Percentiles rank a stretch among this genome's conserved stretches.
Evolutionary conservation across 1,284 basidiomycete genomes (phyloP).

Genomic region (Ganoderma meredithae): DNA sequence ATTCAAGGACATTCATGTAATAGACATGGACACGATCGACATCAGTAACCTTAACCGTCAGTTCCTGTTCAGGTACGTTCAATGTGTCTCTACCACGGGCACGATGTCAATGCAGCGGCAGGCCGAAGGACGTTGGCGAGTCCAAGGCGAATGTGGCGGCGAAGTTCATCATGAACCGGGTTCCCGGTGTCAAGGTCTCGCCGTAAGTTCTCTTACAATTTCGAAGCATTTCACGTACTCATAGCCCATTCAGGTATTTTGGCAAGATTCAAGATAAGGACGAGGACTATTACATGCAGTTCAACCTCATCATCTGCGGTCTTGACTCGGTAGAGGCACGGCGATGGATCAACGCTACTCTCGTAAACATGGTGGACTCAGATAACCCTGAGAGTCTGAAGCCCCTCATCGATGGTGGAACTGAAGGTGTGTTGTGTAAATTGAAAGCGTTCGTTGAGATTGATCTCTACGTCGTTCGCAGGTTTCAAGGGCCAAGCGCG

Average conservation of each 20-base stretch:
- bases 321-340: conserved; percentile 98
- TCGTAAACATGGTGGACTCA: conserved; percentile 92
- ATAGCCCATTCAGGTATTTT: conserved; percentile 71
- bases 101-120: conserved; percentile 42
- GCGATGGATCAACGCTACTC: conserved; percentile 98
- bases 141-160: conserved; percentile 96
- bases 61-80: conserved; percentile 90
- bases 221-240: conserved; percentile 19
- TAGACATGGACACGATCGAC: conserved; percentile 99
- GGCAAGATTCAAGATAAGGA: conserved; percentile 99
- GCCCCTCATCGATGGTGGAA: conserved; percentile 99
- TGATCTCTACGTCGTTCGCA: conserved; percentile 41
- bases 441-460: not conserved
- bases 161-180: conserved; percentile 94
- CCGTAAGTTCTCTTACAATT: conserved; percentile 67
- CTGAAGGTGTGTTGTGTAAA: conserved; percentile 75
- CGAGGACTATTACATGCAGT: conserved; percentile 96
- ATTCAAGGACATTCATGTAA: conserved; percentile 98
- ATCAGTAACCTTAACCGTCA: conserved; percentile 99
- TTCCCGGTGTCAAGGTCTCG: conserved; percentile 93
- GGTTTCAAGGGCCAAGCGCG: conserved; percentile 99
- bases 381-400: conserved; percentile 94
- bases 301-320: conserved; percentile 96
- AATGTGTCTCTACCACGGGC: not conserved
- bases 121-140: conserved; percentile 90